Evolutionary conservation across 768 basidiomycete species (phyloP), one percentile per base, ranked within the genome.

Genomic region (Mycena rosella): DNA sequence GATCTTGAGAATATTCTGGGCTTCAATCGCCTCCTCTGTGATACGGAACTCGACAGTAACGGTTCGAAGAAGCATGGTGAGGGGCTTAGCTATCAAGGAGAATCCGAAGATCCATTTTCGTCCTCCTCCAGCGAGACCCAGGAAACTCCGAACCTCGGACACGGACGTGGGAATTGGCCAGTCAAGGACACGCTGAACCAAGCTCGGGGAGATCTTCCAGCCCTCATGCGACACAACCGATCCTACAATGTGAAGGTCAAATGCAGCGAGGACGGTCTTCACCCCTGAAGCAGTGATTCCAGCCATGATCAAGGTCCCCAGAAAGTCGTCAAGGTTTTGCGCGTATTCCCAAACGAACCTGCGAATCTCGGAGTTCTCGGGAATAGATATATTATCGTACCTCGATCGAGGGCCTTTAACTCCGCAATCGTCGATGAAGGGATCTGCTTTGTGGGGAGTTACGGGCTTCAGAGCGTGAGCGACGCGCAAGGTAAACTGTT

Each of bases 241-340:
- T 0, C 82, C 80, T 3, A 81, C 78, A 18, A 82, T 78, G 1
- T 67, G 42, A 0, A 79, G 63, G 0, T 59, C 14, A 0, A 74
- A 73, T 0, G 72, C 71, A 0, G 74, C 75, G 0, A 78, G 59
- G 2, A 75, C 53, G 0, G 78, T 40, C 57, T 82, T 82, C 34
- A 61, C 54, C 6, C 78, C 80, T 1, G 80, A 81, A 1, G 75
- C 75, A 0, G 80, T 82, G 2, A 77, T 63, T 0, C 81, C 78
- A 0, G 79, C 74, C 4, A 53, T 53, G 17, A 72, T 70, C 7
- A 81, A 63, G 0, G 72, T 58, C 0, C 44, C 65, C 0, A 62
- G 60, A 44, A 62, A 61, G 0, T 44, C 22, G 30, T 70, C 69
- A 8, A 65, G 26, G n/a, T 24, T 66, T n/a, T 65, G 30, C 14